These are phyloP conservation scores for Sodiomyces alkalinus DNA, from an alignment of 2,329 filamentous ascomycete genomes.

Conservation along the genomic window DNA sequence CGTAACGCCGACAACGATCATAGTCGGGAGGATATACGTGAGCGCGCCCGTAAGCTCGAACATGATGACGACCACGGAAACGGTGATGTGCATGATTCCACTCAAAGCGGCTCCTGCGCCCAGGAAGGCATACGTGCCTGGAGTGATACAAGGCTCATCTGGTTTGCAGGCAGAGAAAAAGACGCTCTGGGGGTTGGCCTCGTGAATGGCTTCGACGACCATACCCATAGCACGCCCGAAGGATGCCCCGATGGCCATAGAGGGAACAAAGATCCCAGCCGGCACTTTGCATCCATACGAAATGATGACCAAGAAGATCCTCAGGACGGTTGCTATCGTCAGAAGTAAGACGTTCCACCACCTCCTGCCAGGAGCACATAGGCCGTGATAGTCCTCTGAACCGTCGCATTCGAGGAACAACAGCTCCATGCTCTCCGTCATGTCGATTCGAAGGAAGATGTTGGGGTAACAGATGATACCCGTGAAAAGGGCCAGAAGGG, in stretches of 20 bases:
- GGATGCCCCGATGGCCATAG: conserved; percentile 90
- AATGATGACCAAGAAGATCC: conserved; percentile 76
- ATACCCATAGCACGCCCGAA: conserved; percentile 94
- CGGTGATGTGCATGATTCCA: conserved; percentile 96
- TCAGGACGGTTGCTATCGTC: conserved; percentile 62
- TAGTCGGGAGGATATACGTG: conserved; percentile 92
- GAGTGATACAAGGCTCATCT: conserved; percentile 90
- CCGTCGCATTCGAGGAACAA: conserved; percentile 89
- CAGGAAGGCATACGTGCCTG: conserved; percentile 90
- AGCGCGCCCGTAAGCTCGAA: conserved; percentile 95
- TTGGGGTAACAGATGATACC: conserved; percentile 95
- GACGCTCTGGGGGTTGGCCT: conserved; percentile 62
- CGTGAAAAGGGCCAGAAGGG: conserved; percentile 66
- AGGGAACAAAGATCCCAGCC: conserved; percentile 93
- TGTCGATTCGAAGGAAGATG: conserved; percentile 87
- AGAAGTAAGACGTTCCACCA: conserved; percentile 69
- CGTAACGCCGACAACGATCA: conserved; percentile 96
- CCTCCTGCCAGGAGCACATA: conserved; percentile 68
- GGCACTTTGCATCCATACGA: conserved; percentile 98
- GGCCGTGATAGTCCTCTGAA: conserved; percentile 71
- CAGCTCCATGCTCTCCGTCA: conserved; percentile 99
- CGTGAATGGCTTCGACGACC: conserved; percentile 76
- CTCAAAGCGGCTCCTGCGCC: conserved; percentile 83
- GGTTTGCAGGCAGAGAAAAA: conserved; percentile 86
- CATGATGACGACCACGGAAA: conserved; percentile 98